Conservation (phyloP, 2,329 filamentous ascomycete genomes). For the Diplodia scrobiculata region DNA sequence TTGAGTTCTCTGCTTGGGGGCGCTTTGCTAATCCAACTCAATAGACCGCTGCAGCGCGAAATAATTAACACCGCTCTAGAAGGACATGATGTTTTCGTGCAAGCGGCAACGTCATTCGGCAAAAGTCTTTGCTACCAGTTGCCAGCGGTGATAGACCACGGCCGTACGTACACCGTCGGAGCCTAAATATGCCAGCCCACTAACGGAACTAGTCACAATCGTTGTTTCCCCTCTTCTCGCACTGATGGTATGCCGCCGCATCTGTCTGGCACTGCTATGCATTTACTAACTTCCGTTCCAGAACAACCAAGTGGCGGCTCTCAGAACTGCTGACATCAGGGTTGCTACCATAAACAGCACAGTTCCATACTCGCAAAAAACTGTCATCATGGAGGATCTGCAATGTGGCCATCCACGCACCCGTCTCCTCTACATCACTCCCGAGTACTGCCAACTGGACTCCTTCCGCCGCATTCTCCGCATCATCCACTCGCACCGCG, state of each 20-base stretch:
- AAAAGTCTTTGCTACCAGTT: slow-evolving; percentile 94
- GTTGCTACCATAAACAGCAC: slow-evolving; percentile 87
- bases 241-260: slow-evolving; percentile 68
- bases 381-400: slow-evolving; percentile 74
- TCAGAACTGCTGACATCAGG: slow-evolving; percentile 72
- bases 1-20: background rate
- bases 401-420: slow-evolving; percentile 83
- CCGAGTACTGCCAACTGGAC: slow-evolving; percentile 78
- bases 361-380: slow-evolving; percentile 66
- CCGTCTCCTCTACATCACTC: slow-evolving; percentile 87
- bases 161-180: slow-evolving; percentile 61
- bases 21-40: background rate
- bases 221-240: slow-evolving; percentile 87
- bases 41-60: slow-evolving; percentile 79
- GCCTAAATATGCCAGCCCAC: background rate
- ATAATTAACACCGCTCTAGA: slow-evolving; percentile 80
- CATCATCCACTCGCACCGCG: slow-evolving; percentile 74
- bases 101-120: slow-evolving; percentile 87
- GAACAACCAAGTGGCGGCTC: slow-evolving; percentile 88
- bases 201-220: slow-evolving; percentile 67
- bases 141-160: slow-evolving; percentile 82
- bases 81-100: slow-evolving; percentile 87
- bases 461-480: slow-evolving; percentile 74
- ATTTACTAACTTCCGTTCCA: slow-evolving; percentile 42
- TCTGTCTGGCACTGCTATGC: too few relatives aligned